A percentile compares a stretch with the other conserved stretches of the same genome.
Conservation (phyloP, 2,329 filamentous ascomycete species). For the Fusarium nodosum region DNA sequence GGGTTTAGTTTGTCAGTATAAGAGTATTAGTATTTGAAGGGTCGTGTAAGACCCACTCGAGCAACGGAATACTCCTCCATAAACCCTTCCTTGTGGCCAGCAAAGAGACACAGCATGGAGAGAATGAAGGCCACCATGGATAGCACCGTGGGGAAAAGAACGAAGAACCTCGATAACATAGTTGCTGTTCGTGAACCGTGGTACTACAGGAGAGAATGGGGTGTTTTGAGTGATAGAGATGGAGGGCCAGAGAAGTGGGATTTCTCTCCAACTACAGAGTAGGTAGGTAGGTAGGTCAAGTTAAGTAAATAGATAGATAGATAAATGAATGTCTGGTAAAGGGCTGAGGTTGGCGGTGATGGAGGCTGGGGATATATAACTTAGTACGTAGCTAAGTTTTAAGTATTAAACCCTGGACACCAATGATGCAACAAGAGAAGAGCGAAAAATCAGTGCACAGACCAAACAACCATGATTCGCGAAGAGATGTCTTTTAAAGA, state of each 20-base stretch:
- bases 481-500: constrained; percentile 4
- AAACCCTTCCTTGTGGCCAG: constrained; percentile 58
- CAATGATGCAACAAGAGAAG: constrained; percentile 34
- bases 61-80: constrained; percentile 61
- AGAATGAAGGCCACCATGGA: constrained; percentile 58
- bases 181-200: constrained; percentile 1
- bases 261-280: not conserved
- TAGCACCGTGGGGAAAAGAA: constrained; percentile 56
- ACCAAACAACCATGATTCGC: constrained; percentile 28
- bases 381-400: constrained; percentile 10
- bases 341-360: constrained; percentile 21
- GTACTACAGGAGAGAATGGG: constrained; percentile 11
- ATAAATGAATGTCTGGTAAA: constrained; percentile 23
- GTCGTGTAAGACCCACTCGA: constrained; percentile 50
- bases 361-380: constrained; percentile 35
- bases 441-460: constrained; percentile 14
- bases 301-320: constrained; percentile 6
- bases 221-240: constrained; percentile 1
- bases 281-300: constrained; percentile 3
- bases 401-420: constrained; percentile 5
- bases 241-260: not conserved
- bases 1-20: constrained; percentile 9
- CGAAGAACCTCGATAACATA: constrained; percentile 50
- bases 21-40: accelerated
- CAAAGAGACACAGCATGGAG: constrained; percentile 57